A percentile compares a stretch with the other conserved stretches of the same genome.
Evolutionary conservation across 164 flowering plant species (phyloP).

Genomic region (Liquidambar formosana): DNA sequence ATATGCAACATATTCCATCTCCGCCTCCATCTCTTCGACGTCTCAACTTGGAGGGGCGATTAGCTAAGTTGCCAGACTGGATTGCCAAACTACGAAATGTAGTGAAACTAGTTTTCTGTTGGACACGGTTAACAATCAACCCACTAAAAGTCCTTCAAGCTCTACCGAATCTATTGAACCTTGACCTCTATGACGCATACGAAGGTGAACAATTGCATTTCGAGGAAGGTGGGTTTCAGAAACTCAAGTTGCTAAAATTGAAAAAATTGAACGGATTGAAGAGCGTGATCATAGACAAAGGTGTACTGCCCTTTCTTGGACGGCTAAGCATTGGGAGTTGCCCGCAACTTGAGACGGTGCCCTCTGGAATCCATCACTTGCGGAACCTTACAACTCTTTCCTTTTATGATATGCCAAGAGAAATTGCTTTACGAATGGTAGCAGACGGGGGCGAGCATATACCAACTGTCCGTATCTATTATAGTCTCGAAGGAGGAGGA

Average conservation of each 20-base stretch:
- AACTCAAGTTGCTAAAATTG: constrained; percentile 9
- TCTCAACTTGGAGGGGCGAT: constrained; percentile 8
- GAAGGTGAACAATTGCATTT: not conserved
- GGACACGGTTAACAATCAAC: not conserved
- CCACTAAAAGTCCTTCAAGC: constrained; percentile 8
- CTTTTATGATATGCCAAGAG: not conserved
- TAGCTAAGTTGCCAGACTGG: constrained; percentile 16
- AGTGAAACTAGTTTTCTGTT: not conserved
- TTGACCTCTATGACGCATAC: not conserved
- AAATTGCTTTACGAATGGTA: not conserved
- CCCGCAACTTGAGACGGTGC: not conserved
- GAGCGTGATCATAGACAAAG: not conserved
- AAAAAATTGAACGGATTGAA: not conserved
- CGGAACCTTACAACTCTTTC: not conserved
- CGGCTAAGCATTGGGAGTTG: not conserved
- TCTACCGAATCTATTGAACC: constrained; percentile 10
- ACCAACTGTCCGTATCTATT: not conserved
- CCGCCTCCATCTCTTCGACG: constrained; percentile 4
- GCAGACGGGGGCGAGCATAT: not conserved
- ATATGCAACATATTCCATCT: not conserved
- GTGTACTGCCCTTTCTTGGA: constrained; percentile 11
- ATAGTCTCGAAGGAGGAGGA: too few relatives aligned
- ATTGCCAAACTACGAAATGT: constrained; percentile 3
- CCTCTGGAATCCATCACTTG: constrained; percentile 8
- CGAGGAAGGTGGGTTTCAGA: constrained; percentile 4